A percentile compares a stretch with the other conserved stretches of the same genome.
Evolutionary conservation across 2,329 filamentous ascomycete species (phyloP).

Genomic region (Colletotrichum tabaci): DNA sequence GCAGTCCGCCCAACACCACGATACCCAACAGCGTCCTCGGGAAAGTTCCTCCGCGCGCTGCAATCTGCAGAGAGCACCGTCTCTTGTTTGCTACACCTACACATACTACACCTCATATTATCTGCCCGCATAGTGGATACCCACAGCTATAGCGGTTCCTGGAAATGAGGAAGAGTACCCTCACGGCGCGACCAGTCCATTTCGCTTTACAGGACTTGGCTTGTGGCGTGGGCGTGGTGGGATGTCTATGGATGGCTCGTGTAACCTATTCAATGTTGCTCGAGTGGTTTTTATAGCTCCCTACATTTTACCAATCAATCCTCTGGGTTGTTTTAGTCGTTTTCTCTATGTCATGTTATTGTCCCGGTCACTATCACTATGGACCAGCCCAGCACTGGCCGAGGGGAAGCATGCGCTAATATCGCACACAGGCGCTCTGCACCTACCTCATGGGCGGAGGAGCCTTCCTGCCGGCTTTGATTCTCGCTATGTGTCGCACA

Average conservation of each 20-base stretch:
- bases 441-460: slow-evolving; percentile 65
- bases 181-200: slow-evolving; percentile 73
- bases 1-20: slow-evolving; percentile 28
- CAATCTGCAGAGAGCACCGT: slow-evolving; percentile 3
- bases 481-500: slow-evolving; percentile 87
- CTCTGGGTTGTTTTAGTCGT: slow-evolving; percentile 43
- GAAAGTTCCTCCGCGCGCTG: slow-evolving; percentile 31
- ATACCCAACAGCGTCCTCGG: background rate
- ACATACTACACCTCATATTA: slow-evolving; percentile 67
- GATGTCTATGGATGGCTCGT: slow-evolving; percentile 80
- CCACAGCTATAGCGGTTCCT: slow-evolving; percentile 87
- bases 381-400: slow-evolving; percentile 37
- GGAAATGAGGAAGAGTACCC: slow-evolving; percentile 86
- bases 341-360: slow-evolving; percentile 18
- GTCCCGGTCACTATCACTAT: background rate
- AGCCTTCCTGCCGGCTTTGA: slow-evolving; percentile 75
- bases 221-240: slow-evolving; percentile 82
- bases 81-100: slow-evolving; percentile 10
- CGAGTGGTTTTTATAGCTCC: slow-evolving; percentile 73
- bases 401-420: slow-evolving; percentile 45
- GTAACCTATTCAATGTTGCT: slow-evolving; percentile 69
- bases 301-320: slow-evolving; percentile 65
- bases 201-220: slow-evolving; percentile 76
- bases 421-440: slow-evolving; percentile 62
- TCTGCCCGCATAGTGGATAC: slow-evolving; percentile 83